phyloP scores from a whole-genome alignment of 2,329 filamentous ascomycete species.

The Trichoderma atrobrunneum region DNA sequence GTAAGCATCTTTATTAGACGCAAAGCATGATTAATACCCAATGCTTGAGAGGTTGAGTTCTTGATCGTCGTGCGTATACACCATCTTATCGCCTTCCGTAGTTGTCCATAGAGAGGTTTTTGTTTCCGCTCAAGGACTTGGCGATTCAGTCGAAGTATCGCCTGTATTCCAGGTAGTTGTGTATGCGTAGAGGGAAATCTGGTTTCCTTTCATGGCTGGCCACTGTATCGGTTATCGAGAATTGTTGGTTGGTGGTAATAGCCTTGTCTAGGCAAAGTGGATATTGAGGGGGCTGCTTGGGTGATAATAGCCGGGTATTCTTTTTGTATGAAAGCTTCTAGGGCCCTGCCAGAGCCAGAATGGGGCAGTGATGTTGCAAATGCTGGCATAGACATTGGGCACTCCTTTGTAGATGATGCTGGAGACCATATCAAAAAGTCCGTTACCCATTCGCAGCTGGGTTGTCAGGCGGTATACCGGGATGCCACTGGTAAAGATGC shows the following conservation, averaged over 20 bases:
- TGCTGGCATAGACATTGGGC: neutral
- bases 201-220: neutral
- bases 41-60: too few species aligned
- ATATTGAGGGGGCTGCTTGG: neutral
- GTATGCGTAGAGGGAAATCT: neutral
- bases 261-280: neutral
- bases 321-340: neutral
- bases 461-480: conserved; percentile 22
- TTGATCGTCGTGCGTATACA: too few species aligned
- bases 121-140: too few species aligned
- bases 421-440: neutral
- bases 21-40: too few species aligned
- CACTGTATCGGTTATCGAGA: neutral
- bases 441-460: conserved; percentile 25
- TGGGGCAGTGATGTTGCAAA: neutral
- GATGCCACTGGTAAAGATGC: neutral
- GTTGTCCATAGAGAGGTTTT: too few species aligned
- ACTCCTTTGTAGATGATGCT: neutral
- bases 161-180: neutral
- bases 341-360: neutral
- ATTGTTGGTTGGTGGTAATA: neutral
- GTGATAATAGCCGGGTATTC: neutral
- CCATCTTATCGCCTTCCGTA: too few species aligned
- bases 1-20: too few species aligned
- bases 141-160: neutral